Conservation (phyloP, 2,329 filamentous ascomycete genomes). For the Fusarium camptoceras region DNA sequence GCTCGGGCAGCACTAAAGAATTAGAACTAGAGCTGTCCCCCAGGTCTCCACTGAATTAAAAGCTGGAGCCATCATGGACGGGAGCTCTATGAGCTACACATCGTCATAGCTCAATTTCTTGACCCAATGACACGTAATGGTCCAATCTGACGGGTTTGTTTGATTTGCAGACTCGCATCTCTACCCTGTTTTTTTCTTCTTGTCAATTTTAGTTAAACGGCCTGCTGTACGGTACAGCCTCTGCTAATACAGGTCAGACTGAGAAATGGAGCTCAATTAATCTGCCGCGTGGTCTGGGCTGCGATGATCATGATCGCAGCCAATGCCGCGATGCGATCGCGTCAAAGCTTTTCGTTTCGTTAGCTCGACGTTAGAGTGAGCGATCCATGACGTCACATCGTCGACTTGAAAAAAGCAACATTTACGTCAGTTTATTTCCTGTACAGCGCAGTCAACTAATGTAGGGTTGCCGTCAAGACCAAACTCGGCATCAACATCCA, state of each 20-base stretch:
- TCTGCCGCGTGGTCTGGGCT: conserved; percentile 28
- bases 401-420: conserved; percentile 16
- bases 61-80: conserved; percentile 30
- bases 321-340: conserved; percentile 37
- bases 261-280: not conserved
- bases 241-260: not conserved
- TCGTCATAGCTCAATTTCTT: conserved; percentile 30
- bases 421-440: conserved; percentile 30
- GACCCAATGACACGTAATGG: conserved; percentile 36
- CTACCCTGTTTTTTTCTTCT: conserved; percentile 29
- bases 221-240: not conserved
- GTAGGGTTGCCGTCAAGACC: conserved; percentile 6
- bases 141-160: conserved; percentile 18
- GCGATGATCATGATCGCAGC: conserved; percentile 32
- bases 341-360: conserved; percentile 26
- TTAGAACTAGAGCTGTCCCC: conserved; percentile 11
- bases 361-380: conserved; percentile 34
- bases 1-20: conserved; percentile 5
- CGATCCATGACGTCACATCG: conserved; percentile 45
- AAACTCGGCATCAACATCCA: conserved; percentile 31
- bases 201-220: not conserved
- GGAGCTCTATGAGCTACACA: conserved; percentile 13
- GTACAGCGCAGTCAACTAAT: not conserved
- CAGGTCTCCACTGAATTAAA: conserved; percentile 35
- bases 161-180: conserved; percentile 5